Conservation (phyloP, 2,329 filamentous ascomycete species). For the Biscogniauxia marginata region DNA sequence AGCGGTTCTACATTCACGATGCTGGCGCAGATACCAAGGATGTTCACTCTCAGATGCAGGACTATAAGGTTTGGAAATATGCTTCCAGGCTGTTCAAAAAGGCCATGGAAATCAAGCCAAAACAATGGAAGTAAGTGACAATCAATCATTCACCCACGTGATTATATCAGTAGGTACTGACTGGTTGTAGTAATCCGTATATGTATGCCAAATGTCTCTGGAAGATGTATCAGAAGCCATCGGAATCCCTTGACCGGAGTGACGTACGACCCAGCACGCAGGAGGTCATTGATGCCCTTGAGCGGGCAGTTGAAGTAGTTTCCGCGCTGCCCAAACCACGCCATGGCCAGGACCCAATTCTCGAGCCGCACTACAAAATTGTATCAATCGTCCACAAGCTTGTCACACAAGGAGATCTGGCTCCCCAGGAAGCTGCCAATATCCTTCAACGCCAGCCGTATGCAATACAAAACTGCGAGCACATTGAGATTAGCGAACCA, state of each 20-base stretch:
- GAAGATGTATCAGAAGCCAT: conserved; percentile 59
- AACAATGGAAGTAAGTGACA: conserved; percentile 55
- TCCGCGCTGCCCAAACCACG: conserved; percentile 53
- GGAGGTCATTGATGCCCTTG: conserved; percentile 48
- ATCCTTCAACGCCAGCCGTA: conserved; percentile 58
- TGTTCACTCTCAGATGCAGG: conserved; percentile 56
- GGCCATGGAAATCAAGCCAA: conserved; percentile 53
- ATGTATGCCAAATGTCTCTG: conserved; percentile 63
- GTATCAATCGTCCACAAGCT: conserved; percentile 80
- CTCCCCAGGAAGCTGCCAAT: conserved; percentile 47
- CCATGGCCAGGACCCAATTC: conserved; percentile 68
- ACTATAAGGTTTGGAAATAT: conserved; percentile 62
- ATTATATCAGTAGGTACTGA: conserved; percentile 22
- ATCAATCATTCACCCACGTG: neutral
- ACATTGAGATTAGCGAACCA: conserved; percentile 50
- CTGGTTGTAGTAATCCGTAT: conserved; percentile 47
- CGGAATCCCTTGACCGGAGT: conserved; percentile 42
- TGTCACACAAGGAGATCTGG: conserved; percentile 54
- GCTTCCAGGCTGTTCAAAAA: conserved; percentile 55
- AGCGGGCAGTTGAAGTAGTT: conserved; percentile 51
- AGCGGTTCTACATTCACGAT: conserved; percentile 55
- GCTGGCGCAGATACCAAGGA: conserved; percentile 48
- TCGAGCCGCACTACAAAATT: conserved; percentile 93
- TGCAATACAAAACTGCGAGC: conserved; percentile 48
- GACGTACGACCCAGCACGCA: conserved; percentile 42